phyloP scores from a whole-genome alignment of 768 basidiomycete species.

The Suillus placidus region DNA sequence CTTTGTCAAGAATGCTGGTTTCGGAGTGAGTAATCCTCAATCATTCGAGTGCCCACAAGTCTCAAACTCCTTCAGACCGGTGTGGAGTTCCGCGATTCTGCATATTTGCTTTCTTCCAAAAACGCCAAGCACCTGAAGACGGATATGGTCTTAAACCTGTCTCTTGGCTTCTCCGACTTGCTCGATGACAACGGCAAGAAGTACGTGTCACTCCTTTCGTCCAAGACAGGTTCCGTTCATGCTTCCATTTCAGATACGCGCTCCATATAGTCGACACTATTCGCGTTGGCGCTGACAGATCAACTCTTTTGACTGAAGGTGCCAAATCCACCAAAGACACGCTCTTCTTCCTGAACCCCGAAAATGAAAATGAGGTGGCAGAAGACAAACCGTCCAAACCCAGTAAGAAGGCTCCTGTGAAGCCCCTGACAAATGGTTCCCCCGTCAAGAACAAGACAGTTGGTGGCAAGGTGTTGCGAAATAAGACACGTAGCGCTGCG shows the following conservation, averaged over 20 bases:
- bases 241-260: slow-evolving; percentile 63
- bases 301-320: slow-evolving; percentile 79
- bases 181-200: slow-evolving; percentile 76
- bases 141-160: slow-evolving; percentile 86
- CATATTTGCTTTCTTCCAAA: slow-evolving; percentile 82
- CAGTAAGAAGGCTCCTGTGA: slow-evolving; percentile 52
- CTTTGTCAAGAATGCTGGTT: slow-evolving; percentile 89
- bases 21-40: slow-evolving; percentile 60
- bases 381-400: slow-evolving; percentile 60
- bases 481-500: slow-evolving; percentile 86
- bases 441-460: slow-evolving; percentile 74
- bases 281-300: slow-evolving; percentile 66
- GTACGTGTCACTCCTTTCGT: slow-evolving; percentile 43
- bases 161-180: slow-evolving; percentile 84
- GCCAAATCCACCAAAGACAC: slow-evolving; percentile 84
- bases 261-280: slow-evolving; percentile 89
- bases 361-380: slow-evolving; percentile 52
- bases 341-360: slow-evolving; percentile 78
- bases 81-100: slow-evolving; percentile 90
- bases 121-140: slow-evolving; percentile 69
- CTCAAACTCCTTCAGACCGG: slow-evolving; percentile 64
- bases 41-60: background rate
- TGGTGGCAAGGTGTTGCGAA: slow-evolving; percentile 84
- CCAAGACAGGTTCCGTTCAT: slow-evolving; percentile 1
- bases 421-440: slow-evolving; percentile 61